Evolutionary conservation across 2,329 filamentous ascomycete species (phyloP), one percentile per base, ranked within the genome.

Genomic region (Metarhizium album): DNA sequence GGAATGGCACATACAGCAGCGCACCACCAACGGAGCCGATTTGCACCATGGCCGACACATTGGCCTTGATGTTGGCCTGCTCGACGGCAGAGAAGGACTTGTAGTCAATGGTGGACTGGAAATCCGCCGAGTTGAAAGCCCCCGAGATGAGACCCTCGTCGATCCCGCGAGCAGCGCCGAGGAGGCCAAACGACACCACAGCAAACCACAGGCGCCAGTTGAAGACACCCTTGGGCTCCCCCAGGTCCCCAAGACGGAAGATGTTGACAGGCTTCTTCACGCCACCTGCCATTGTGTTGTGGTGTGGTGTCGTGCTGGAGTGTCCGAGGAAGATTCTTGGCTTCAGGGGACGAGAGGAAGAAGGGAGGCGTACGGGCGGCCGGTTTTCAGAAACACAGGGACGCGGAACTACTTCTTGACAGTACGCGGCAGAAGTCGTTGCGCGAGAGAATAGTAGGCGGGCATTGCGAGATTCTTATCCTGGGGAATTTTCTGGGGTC

Each of bases 131-230:
- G 61, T 80, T 79, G 65, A 86, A 82, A 14, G 84, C 83, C 1
- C 84, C 85, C 8, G 78, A 80, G 55, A 90, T 90, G 53, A 91
- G 74, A 53, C 87, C 87, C 66, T 91, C 87, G 55, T 91, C 87
- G n/a, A 90, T 72, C 58, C 87, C 87, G 52, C 86, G 78, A 40
- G 86, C 85, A 2, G 86, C 85, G 50, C 87, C 87, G 67, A 90
- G 80, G 35, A 91, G 75, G 46, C 82, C 83, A 55, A 89, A 88
- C 4, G 80, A 83, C 55, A 87, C 62, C 50, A 90, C 84, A 42
- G 85, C 82, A 65, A 86, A 87, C 83, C 84, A 89, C 54, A 90
- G 73, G 43, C 80, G 75, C 84, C 84, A 89, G 69, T 90, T 90
- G 64, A 89, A 79, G 54, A 83, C 77, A 61, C 86, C 79, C 50